Conservation (phyloP, 1,284 basidiomycete genomes). For the Heterobasidion irregulare region DNA sequence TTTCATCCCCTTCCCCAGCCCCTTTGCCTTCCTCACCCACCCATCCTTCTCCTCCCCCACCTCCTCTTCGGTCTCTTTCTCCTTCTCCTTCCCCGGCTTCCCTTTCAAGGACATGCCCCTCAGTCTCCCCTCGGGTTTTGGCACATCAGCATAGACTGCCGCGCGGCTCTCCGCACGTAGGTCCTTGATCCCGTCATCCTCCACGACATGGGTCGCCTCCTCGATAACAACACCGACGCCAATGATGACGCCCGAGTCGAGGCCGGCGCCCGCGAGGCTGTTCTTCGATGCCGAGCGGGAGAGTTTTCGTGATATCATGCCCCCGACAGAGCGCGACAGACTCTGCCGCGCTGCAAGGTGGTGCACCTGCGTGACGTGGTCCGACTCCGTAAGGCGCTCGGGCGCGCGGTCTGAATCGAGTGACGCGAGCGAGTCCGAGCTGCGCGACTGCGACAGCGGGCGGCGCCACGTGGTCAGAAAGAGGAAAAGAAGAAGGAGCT, state of each 20-base stretch:
- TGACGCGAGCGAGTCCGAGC: conserved; percentile 31
- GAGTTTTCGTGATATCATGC: conserved; percentile 43
- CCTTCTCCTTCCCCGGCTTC: conserved; percentile 15
- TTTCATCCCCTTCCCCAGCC: conserved; percentile 40
- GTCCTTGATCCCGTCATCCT: conserved; percentile 15
- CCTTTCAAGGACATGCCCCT: background rate
- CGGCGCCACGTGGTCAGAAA: conserved; percentile 7
- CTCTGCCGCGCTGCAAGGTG: conserved; percentile 42
- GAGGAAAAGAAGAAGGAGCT: conserved; percentile 4
- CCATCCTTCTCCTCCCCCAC: conserved; percentile 17
- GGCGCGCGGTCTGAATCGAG: conserved; percentile 30
- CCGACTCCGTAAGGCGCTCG: conserved; percentile 33
- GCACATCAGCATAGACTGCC: conserved; percentile 30
- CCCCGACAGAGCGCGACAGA: conserved; percentile 40
- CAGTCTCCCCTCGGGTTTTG: conserved; percentile 26
- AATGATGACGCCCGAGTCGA: conserved; percentile 10
- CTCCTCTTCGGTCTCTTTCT: conserved; percentile 1
- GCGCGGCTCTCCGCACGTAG: conserved; percentile 14
- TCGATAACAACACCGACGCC: conserved; percentile 29
- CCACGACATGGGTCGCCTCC: background rate
- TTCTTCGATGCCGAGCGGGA: conserved; percentile 37
- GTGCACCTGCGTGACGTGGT: conserved; percentile 48
- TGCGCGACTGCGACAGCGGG: conserved; percentile 28
- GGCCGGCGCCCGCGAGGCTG: conserved; percentile 10
- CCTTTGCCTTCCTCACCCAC: conserved; percentile 42